Evolutionary conservation across 805 yeast genomes (phyloP), one percentile per base, ranked within the genome.

Genomic region (Torulaspora gathmanii): DNA sequence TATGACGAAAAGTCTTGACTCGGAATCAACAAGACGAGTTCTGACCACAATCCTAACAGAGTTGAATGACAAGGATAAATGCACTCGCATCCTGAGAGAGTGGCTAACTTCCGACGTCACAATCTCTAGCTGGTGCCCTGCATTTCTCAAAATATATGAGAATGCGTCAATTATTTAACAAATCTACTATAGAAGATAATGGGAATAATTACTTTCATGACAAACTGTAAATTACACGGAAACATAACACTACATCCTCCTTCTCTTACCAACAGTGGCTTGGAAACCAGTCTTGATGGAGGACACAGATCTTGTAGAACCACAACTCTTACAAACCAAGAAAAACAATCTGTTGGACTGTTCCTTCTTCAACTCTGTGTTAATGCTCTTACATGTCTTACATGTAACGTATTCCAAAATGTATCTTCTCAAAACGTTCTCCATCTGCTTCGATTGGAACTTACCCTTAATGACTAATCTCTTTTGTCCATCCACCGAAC

Each of bases 261-360:
- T 86, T 82, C 91, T 86, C 70, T 85, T 83, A 58, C 95, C 95
- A 61, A 87, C 82, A 65, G 86, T 91, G 58, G 99, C 99, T 76
- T 90, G 96, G 95, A 87, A 93, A 84, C 99, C 99, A 40, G 97
- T 87, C 81, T 95, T 93, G 71, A 93, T 93, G 37, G 96, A 88
- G 57, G 93, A 81, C 46, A 93, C 99, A 40, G 97, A 89, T 73
- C 96, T 84, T 39, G 97, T 82, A 39, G 96, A 86, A 57, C 99
- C 99, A 78, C 99, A 93, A 46, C 95, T 86, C 67, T 90, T 89
- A 78, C 99, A 93, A 61, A 90, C 95, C 77, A 93, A 78, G 77
- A 93, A 93, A 75, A 87, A 95, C 72, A 93, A 79, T 76, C 99
- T 86, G 76, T 90, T 93, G 49, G 93, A 84, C 58, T 86, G 83